phyloP scores from a whole-genome alignment of 108 stramenopile species.

The Chaetoceros muelleri region DNA sequence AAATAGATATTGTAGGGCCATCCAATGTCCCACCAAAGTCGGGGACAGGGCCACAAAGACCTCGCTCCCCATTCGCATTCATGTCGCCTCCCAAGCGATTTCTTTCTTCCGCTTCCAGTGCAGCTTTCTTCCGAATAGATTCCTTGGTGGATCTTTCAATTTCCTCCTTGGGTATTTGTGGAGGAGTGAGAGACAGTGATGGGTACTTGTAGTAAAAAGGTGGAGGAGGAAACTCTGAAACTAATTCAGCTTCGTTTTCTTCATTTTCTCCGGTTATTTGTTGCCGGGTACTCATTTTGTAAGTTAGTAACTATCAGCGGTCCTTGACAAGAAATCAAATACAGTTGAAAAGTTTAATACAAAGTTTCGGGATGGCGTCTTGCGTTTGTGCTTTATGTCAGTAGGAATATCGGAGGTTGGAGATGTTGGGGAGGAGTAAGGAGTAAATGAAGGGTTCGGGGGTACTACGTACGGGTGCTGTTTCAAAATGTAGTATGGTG shows the following conservation, averaged over 20 bases:
- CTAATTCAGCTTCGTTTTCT: conserved; percentile 28
- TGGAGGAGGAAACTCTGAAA: conserved; percentile 78
- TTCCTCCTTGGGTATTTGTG: conserved; percentile 55
- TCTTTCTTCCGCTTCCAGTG: conserved; percentile 29
- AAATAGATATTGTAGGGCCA: background rate
- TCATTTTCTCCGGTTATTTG: background rate
- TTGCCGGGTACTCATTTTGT: background rate
- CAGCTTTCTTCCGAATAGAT: conserved; percentile 19
- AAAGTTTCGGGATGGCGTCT: too few relatives aligned
- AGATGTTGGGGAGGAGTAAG: too few relatives aligned
- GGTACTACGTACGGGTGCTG: too few relatives aligned
- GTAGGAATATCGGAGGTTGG: too few relatives aligned
- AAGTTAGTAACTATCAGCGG: too few relatives aligned
- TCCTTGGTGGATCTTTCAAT: conserved; percentile 60
- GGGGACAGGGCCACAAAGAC: conserved; percentile 19
- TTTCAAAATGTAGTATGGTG: too few relatives aligned
- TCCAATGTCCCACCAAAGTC: conserved; percentile 2
- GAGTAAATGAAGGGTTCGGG: too few relatives aligned
- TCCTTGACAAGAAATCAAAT: too few relatives aligned
- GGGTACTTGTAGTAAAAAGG: conserved; percentile 64
- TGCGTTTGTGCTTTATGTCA: too few relatives aligned
- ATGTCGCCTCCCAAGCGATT: conserved; percentile 29
- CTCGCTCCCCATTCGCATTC: conserved; percentile 22
- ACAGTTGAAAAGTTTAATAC: too few relatives aligned
- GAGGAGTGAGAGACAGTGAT: conserved; percentile 33